phyloP scores from a whole-genome alignment of 805 yeast species.

The Kurtzmaniella fragi region DNA sequence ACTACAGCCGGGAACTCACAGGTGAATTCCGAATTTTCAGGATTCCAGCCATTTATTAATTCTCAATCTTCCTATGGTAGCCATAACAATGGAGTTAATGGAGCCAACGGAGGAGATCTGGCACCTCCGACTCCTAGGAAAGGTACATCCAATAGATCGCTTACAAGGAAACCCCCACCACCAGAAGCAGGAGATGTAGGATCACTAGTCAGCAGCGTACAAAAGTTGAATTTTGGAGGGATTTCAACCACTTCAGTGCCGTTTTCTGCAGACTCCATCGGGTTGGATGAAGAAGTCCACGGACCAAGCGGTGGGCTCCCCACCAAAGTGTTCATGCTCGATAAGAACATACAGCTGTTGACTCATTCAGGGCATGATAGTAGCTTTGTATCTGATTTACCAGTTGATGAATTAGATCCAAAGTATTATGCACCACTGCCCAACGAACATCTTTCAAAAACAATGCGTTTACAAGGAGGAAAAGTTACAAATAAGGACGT shows the following conservation, averaged over 20 bases:
- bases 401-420: slow-evolving; percentile 29
- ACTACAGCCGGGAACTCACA: too few relatives aligned
- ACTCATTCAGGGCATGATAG: slow-evolving; percentile 13
- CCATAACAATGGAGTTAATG: too few relatives aligned
- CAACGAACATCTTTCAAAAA: slow-evolving; percentile 30
- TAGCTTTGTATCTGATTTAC: slow-evolving; percentile 3
- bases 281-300: slow-evolving; percentile 23
- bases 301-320: slow-evolving; percentile 17
- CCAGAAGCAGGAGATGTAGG: neutral
- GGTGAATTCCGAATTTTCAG: too few relatives aligned
- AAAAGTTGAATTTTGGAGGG: neutral
- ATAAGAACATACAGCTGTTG: slow-evolving; percentile 28
- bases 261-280: slow-evolving; percentile 40
- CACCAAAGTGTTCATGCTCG: slow-evolving; percentile 31
- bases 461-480: slow-evolving; percentile 18
- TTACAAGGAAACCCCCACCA: slow-evolving; percentile 4
- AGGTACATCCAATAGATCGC: neutral
- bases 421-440: slow-evolving; percentile 46
- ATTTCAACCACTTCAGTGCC: slow-evolving; percentile 25
- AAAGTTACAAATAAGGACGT: slow-evolving; percentile 15
- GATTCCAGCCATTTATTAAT: too few relatives aligned
- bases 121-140: slow-evolving; percentile 17
- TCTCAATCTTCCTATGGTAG: too few relatives aligned
- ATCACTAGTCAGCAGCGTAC: neutral
- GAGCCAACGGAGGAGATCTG: too few relatives aligned